Percentiles rank a stretch among this genome's conserved stretches.
Conservation (phyloP, 2,329 filamentous ascomycete genomes). For the Leptographium procerum region DNA sequence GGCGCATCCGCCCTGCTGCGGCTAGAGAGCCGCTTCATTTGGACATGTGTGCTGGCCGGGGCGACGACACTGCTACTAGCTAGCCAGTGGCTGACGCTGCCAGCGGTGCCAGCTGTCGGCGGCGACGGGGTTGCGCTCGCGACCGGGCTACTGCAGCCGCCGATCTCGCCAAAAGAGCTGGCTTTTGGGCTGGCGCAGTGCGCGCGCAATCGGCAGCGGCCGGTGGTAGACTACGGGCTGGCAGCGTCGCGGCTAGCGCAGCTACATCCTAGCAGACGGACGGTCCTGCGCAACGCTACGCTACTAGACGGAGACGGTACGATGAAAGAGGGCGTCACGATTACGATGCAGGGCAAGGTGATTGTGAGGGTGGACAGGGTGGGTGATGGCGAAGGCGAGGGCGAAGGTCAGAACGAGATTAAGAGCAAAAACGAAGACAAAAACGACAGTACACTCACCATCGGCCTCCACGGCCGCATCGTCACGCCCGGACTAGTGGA, state of each 20-base stretch:
- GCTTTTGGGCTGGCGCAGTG: background rate
- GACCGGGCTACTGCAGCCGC: background rate
- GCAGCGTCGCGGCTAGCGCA: background rate
- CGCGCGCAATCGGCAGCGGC: background rate
- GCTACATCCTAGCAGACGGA: background rate
- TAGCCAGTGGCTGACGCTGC: background rate
- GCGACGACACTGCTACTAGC: background rate
- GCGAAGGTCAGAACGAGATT: background rate
- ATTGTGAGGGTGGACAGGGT: background rate
- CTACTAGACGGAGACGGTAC: slow-evolving; percentile 2
- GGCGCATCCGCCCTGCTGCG: background rate
- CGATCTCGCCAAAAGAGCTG: background rate
- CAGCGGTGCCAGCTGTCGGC: background rate
- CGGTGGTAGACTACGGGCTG: background rate
- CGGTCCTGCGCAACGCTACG: slow-evolving; percentile 2
- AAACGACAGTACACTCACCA: too few species aligned
- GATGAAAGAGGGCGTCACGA: background rate
- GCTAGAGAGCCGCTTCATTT: background rate
- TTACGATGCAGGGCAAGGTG: background rate
- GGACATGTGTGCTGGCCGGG: background rate
- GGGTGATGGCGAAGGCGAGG: background rate
- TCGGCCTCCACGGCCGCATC: slow-evolving; percentile 23
- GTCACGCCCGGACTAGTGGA: slow-evolving; percentile 33
- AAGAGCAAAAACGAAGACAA: background rate
- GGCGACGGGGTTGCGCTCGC: background rate